phyloP scores from a whole-genome alignment of 768 basidiomycete species.

The Hericium coralloides region DNA sequence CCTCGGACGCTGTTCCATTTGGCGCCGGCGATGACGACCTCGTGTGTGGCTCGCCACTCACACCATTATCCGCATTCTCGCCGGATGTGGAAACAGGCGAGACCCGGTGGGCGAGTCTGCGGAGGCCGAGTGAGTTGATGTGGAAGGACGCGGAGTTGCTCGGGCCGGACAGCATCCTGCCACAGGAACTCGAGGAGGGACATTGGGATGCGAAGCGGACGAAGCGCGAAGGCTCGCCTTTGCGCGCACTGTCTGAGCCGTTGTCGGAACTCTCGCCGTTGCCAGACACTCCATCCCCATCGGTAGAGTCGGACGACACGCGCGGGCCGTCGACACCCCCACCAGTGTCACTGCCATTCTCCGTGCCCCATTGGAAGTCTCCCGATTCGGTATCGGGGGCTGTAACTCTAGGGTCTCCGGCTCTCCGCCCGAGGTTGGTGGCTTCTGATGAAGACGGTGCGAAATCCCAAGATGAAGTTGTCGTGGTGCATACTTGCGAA shows the following conservation, averaged over 20 bases:
- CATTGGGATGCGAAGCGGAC: slow-evolving; percentile 17
- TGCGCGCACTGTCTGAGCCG: background rate
- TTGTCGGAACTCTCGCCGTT: background rate
- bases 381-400: background rate
- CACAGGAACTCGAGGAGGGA: slow-evolving; percentile 32
- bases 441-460: background rate
- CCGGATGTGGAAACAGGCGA: background rate
- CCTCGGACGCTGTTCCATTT: background rate
- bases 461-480: slow-evolving; percentile 12
- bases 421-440: background rate
- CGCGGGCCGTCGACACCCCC: background rate
- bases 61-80: slow-evolving; percentile 7
- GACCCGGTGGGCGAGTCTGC: slow-evolving; percentile 1
- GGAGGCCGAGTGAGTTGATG: slow-evolving; percentile 20
- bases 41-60: slow-evolving; percentile 2
- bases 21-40: background rate
- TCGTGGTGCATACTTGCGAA: slow-evolving; percentile 56
- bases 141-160: slow-evolving; percentile 39
- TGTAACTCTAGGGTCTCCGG: background rate
- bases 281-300: background rate
- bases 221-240: background rate
- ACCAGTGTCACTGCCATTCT: background rate
- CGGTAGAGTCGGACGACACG: background rate
- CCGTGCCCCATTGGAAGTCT: background rate
- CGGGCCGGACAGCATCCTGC: slow-evolving; percentile 36